Percentiles rank a stretch among this genome's conserved stretches.
Evolutionary conservation across 202 grass and related monocot species (phyloP).

Genomic region (Schoenoplectus triqueter): DNA sequence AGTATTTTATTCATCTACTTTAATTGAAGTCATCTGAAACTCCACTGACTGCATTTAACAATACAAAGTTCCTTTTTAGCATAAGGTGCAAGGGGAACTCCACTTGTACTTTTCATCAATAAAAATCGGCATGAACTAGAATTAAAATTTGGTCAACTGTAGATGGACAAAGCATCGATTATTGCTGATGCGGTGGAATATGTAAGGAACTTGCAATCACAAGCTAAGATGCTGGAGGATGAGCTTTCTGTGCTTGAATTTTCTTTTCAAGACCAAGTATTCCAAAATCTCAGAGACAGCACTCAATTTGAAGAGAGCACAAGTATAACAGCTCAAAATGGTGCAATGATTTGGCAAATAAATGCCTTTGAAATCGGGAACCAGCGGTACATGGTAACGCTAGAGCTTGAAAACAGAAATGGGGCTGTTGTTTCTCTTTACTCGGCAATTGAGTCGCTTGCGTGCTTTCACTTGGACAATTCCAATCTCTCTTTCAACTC

Average conservation of each 20-base stretch:
- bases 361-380: conserved; percentile 49
- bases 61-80: background rate
- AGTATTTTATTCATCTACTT: conserved; percentile 10
- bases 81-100: background rate
- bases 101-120: background rate
- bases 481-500: conserved; percentile 47
- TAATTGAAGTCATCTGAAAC: background rate
- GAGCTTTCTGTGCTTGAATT: conserved; percentile 62
- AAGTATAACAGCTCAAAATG: conserved; percentile 5
- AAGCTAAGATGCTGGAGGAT: conserved; percentile 58
- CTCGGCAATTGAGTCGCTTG: conserved; percentile 59
- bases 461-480: conserved; percentile 52
- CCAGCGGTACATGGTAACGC: conserved; percentile 55
- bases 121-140: background rate
- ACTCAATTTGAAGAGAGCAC: conserved; percentile 18
- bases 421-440: conserved; percentile 55
- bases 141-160: conserved; percentile 10
- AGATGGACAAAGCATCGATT: conserved; percentile 96
- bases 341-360: conserved; percentile 45
- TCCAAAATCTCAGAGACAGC: conserved; percentile 6
- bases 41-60: background rate
- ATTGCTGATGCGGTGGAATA: conserved; percentile 78
- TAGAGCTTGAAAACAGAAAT: conserved; percentile 58
- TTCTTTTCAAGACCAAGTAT: conserved; percentile 26
- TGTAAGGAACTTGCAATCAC: conserved; percentile 62